Evolutionary conservation across 75 land plant species (phyloP).

Genomic region (Pinus taeda): DNA sequence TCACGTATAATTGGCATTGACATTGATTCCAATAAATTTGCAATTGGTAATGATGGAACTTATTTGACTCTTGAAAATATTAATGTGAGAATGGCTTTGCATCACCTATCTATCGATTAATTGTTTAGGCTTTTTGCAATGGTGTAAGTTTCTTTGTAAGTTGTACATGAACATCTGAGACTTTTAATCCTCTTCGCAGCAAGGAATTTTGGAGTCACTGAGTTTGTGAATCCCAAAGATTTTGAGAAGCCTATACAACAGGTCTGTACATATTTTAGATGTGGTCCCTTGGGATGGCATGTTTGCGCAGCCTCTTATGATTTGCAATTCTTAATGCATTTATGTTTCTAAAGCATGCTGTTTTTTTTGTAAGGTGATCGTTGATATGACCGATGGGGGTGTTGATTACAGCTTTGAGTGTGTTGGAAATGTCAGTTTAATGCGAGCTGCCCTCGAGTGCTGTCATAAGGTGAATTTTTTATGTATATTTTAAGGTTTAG

Average conservation of each 20-base stretch:
- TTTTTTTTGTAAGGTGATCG: conserved; percentile 27
- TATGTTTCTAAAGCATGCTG: conserved; percentile 1
- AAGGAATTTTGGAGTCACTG: conserved; percentile 82
- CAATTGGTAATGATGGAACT: conserved; percentile 36
- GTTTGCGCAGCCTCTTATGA: conserved; percentile 1
- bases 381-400: conserved; percentile 86
- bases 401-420: conserved; percentile 99
- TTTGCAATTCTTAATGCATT: neutral
- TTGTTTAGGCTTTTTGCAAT: no score
- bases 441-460: conserved; percentile 89
- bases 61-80: neutral
- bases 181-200: conserved; percentile 43
- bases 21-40: conserved; percentile 76
- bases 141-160: neutral
- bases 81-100: neutral
- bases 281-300: no score
- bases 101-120: no score
- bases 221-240: conserved; percentile 86
- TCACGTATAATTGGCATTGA: conserved; percentile 83
- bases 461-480: conserved; percentile 62
- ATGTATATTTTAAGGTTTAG: no score
- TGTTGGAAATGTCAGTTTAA: conserved; percentile 84
- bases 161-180: neutral
- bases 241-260: conserved; percentile 81
- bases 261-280: conserved; percentile 20